Percentiles rank a stretch among this genome's conserved stretches.
Conservation (phyloP, 2,329 filamentous ascomycete species). For the Tricladium varicosporioides region DNA sequence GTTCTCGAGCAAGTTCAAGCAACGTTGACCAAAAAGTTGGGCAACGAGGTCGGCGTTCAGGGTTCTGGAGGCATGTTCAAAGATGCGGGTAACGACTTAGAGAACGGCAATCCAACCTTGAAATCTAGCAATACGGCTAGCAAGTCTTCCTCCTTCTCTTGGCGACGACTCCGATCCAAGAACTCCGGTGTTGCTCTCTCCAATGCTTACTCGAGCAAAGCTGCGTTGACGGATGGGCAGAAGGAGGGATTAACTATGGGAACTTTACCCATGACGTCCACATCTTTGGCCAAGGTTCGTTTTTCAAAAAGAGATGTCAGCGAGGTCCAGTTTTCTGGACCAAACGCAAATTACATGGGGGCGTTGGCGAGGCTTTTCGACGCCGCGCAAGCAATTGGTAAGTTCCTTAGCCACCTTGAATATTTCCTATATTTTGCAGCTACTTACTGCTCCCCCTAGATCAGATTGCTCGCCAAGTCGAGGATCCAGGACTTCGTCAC, state of each 20-base stretch:
- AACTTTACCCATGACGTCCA: conserved; percentile 72
- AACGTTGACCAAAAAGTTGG: conserved; percentile 76
- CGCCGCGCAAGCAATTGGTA: conserved; percentile 88
- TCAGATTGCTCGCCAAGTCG: conserved; percentile 93
- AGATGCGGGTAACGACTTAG: conserved; percentile 51
- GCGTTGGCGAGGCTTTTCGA: conserved; percentile 89
- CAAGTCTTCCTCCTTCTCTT: conserved; percentile 81
- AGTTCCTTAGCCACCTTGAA: conserved; percentile 35
- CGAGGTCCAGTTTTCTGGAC: conserved; percentile 72
- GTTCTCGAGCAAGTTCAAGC: conserved; percentile 84
- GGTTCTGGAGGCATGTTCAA: conserved; percentile 73
- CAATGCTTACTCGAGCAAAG: conserved; percentile 49
- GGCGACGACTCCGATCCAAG: conserved; percentile 87
- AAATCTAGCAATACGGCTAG: conserved; percentile 62
- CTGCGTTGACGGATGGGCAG: conserved; percentile 42
- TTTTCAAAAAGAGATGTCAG: conserved; percentile 70
- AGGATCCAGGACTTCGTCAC: conserved; percentile 88
- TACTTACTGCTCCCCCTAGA: conserved; percentile 50
- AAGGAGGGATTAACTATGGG: conserved; percentile 66
- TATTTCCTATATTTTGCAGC: conserved; percentile 19
- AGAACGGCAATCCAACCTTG: conserved; percentile 41
- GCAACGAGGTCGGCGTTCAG: conserved; percentile 87
- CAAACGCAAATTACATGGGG: conserved; percentile 87
- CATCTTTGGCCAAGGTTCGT: conserved; percentile 56
- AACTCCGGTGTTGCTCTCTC: conserved; percentile 68